phyloP scores from a whole-genome alignment of 768 basidiomycete genomes.

The Tulasnella sp. region DNA sequence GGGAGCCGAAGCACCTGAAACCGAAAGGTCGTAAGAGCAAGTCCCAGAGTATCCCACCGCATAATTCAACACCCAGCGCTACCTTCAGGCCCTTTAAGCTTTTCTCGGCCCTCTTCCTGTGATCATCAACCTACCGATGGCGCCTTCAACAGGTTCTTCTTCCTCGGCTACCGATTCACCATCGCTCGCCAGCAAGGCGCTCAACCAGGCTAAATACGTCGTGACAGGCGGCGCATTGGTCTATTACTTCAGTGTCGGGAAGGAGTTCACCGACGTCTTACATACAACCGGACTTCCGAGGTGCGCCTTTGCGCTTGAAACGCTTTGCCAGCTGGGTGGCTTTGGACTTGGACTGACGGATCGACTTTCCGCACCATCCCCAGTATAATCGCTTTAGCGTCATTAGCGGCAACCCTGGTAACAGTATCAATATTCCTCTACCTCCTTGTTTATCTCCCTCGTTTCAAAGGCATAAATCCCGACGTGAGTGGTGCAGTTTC shows the following conservation, averaged over 20 bases:
- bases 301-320: neutral
- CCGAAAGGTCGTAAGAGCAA: neutral
- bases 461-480: conserved; percentile 32
- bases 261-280: conserved; percentile 5
- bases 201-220: conserved; percentile 29
- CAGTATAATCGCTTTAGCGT: conserved; percentile 8
- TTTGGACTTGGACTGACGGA: no score
- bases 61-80: neutral
- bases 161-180: neutral
- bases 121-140: conserved; percentile 2
- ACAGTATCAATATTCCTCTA: conserved; percentile 34
- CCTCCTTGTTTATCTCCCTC: conserved; percentile 35
- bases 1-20: neutral
- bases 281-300: conserved; percentile 18
- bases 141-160: conserved; percentile 4
- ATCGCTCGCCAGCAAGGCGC: conserved; percentile 15
- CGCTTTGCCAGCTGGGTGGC: neutral
- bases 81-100: neutral
- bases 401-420: neutral
- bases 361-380: neutral
- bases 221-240: conserved; percentile 18
- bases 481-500: conserved; percentile 25
- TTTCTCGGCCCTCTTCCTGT: neutral
- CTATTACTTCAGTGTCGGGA: conserved; percentile 10
- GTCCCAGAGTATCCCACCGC: neutral